Base-by-base conservation (phyloP, 306 rosid species). In the Cucurbita moschata region DNA sequence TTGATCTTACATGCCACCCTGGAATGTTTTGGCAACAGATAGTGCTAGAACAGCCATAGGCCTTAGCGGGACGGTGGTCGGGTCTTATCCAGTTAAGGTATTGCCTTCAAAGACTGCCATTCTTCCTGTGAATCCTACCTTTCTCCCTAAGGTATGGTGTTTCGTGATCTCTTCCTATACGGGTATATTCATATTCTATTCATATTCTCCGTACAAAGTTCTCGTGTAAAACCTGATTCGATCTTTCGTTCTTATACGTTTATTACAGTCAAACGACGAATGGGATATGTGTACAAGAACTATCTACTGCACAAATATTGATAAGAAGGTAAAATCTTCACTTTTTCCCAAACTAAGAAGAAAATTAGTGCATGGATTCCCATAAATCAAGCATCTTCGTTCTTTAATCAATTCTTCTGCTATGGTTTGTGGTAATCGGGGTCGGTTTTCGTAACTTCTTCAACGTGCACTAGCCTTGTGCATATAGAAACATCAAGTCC, bases 231-330 rank as follows among this genome's bases (percentile, higher is more conserved):
- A 60, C 46, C 61, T 55, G 59, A 23, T 77, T 55, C 49, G 18
- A 43, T 35, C 35, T 54, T 55, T 63, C 26, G 37, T 63, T 70
- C 44, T 70, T 68, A 30, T 30, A n/a, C 2, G 16, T 67, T 81
- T 44, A 58, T 50, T 81, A 82, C 86, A 94, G 98, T 94, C 98
- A 13, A 91, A 88, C 64, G 96, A 94, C 87, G 98, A 94, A 73
- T 87, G 98, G 80, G 98, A 94, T 82, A 94, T 94, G 98, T 94
- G 98, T 76, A 77, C 88, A 77, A 82, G 98, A 82, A 94, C 98
- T 38, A 91, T 94, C 75, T 94, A 94, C 72, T 94, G 97, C 82
- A 94, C 98, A 85, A 94, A 94, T 86, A 94, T 94, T 50, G 97
- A 94, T 79, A 90, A 86, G 82, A 89, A 90, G 98, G 35, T 30